Percentiles rank a stretch among this genome's conserved stretches.
phyloP scores from a whole-genome alignment of 148 eudicot genomes.

The Spergularia marina region DNA sequence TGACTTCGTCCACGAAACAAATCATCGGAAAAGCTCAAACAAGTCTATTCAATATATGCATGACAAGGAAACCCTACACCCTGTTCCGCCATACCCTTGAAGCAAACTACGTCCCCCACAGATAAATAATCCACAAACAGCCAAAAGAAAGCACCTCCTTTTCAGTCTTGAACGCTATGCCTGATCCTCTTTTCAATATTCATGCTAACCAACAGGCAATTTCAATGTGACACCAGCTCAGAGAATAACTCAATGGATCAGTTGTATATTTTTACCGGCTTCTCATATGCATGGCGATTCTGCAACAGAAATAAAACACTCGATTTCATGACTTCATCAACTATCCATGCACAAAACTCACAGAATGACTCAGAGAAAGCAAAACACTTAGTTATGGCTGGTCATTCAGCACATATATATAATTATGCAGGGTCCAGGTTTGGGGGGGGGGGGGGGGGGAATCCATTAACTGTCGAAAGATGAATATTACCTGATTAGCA shows the following conservation, averaged over 20 bases:
- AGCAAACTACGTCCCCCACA: slow-evolving; percentile 2
- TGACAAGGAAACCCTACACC: slow-evolving; percentile 2
- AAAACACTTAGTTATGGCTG: not conserved
- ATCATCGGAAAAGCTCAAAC: slow-evolving; percentile 29
- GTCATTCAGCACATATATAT: not conserved
- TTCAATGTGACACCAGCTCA: not conserved
- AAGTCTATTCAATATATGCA: slow-evolving; percentile 22
- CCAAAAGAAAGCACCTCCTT: slow-evolving; percentile 1
- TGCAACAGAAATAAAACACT: slow-evolving; percentile 37
- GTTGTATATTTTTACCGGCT: slow-evolving; percentile 90
- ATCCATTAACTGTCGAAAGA: too few relatives aligned
- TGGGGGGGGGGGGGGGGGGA: not conserved
- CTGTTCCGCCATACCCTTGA: slow-evolving; percentile 7
- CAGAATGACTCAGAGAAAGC: not conserved
- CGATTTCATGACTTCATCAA: not conserved
- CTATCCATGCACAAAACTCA: not conserved
- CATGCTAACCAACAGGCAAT: slow-evolving; percentile 18
- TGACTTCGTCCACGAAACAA: slow-evolving; percentile 14
- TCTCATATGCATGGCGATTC: slow-evolving; percentile 88
- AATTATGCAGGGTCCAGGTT: not conserved
- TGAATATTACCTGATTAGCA: slow-evolving; percentile 59
- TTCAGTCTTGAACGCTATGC: slow-evolving; percentile 16
- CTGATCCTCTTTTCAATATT: slow-evolving; percentile 4
- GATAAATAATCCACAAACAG: slow-evolving; percentile 6
- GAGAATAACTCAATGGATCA: slow-evolving; percentile 22